phyloP scores from a whole-genome alignment of 495 filamentous ascomycete species.

The Tuber magnatum region DNA sequence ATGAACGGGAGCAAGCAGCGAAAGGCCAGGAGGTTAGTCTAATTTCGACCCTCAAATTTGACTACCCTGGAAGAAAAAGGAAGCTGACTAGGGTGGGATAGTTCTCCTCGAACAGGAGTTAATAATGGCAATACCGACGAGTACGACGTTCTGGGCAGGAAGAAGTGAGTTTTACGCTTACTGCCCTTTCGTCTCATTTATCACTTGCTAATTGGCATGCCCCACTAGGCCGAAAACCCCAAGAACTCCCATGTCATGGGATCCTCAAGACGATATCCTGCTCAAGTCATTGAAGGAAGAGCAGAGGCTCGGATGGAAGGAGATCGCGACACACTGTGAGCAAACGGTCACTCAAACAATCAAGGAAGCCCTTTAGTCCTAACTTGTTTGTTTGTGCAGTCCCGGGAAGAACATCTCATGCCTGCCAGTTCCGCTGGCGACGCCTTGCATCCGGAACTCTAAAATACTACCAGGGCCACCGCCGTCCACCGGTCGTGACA shows the following conservation, averaged over 20 bases:
- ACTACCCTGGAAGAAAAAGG: constrained; percentile 19
- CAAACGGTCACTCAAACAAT: not conserved
- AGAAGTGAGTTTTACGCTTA: constrained; percentile 32
- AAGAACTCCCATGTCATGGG: constrained; percentile 42
- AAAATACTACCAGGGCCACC: constrained; percentile 42
- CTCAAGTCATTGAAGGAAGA: constrained; percentile 42
- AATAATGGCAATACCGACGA: constrained; percentile 31
- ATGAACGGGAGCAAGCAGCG: constrained; percentile 29
- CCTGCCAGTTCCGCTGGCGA: constrained; percentile 41
- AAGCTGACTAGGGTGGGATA: constrained; percentile 33
- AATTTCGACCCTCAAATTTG: constrained; percentile 30
- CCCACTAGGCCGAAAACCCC: constrained; percentile 38
- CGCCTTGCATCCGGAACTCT: constrained; percentile 41
- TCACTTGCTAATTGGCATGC: constrained; percentile 17
- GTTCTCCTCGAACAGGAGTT: constrained; percentile 36
- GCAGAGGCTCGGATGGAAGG: constrained; percentile 41
- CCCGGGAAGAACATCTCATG: constrained; percentile 39
- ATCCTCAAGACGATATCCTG: constrained; percentile 40
- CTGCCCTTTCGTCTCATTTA: not conserved
- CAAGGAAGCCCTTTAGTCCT: constrained; percentile 18
- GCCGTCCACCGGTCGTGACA: constrained; percentile 40
- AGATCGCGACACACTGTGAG: constrained; percentile 42
- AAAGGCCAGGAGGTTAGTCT: constrained; percentile 39
- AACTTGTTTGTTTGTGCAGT: constrained; percentile 24
- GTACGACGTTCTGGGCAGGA: constrained; percentile 41